Base-by-base conservation (phyloP, 495 filamentous ascomycete genomes). In the Penicillium pancosmium region DNA sequence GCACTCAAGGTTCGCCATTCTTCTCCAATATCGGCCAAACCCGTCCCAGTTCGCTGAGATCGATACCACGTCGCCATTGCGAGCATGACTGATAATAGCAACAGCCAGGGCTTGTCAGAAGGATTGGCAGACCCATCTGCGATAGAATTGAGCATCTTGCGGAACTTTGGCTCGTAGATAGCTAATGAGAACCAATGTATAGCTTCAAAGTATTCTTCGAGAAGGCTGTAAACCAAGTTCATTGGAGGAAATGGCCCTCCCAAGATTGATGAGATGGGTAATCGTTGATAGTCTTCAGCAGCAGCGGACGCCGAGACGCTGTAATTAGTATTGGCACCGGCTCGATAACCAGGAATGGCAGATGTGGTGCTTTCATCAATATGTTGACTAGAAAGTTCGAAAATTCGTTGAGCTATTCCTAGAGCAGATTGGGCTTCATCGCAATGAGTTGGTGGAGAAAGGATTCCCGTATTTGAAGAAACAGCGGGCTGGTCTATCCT, bases 131-230 rank as follows among this genome's bases (percentile, higher is more conserved):
- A 64, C 0, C 72, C 70, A 63, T 70, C 67, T 16, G 59, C 55
- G 5, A 73, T 64, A 10, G 63, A 62, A 13, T 54, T 41, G n/a
- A 70, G 65, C 7, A 56, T 57, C 31, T 35, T 62, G 18, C 72
- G 63, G 43, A 73, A 71, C 31, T 66, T 73, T 8, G 70, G 63
- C 44, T 74, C 68, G 23, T 67, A 67, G 18, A 74, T 51, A 1
- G 62, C 70, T 4, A 74, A 61, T 3, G 66, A 71, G 38, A 73
- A 74, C 72, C 70, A 74, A 58, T 74, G 72, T n/a, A 74, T 61
- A 1, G 67, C 50, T 54, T 66, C 62, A 49, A 74, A 74, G 53
- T 74, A 74, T 4, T 66, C 61, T 47, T 74, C 70, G 34, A 73
- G 47, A 23, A 73, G 50, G 16, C 34, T 33, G 38, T 59, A 51